These are phyloP conservation scores for Symbiodinium pilosum DNA, from an alignment of 73 alveolate species.

Conservation along the genomic window DNA sequence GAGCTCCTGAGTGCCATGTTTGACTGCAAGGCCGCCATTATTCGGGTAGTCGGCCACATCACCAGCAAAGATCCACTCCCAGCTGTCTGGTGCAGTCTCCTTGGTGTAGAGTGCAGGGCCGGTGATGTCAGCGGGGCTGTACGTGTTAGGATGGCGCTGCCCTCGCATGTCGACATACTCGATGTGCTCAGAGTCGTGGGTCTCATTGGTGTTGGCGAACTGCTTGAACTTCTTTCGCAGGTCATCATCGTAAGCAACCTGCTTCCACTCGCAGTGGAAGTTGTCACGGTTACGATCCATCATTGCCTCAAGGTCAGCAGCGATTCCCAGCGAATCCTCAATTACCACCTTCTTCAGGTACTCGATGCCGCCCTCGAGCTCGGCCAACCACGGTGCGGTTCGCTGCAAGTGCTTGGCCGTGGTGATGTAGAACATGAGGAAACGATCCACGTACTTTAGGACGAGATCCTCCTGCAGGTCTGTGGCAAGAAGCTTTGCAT, in stretches of 20 bases:
- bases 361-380: constrained; percentile 70
- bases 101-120: constrained; percentile 33
- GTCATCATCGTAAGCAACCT: constrained; percentile 50
- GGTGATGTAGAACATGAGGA: constrained; percentile 47
- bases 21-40: constrained; percentile 41
- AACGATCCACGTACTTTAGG: constrained; percentile 37
- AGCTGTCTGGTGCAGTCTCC: constrained; percentile 7
- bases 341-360: constrained; percentile 7
- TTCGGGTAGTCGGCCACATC: constrained; percentile 11
- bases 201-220: constrained; percentile 45
- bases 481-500: constrained; percentile 55
- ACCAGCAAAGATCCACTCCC: constrained; percentile 40
- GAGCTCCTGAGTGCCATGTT: constrained; percentile 23
- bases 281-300: constrained; percentile 4
- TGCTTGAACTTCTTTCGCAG: constrained; percentile 57
- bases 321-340: constrained; percentile 55
- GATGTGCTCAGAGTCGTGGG: constrained; percentile 48
- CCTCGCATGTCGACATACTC: constrained; percentile 65
- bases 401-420: constrained; percentile 91
- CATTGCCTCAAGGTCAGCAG: constrained; percentile 25
- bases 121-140: constrained; percentile 40
- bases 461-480: background rate
- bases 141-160: constrained; percentile 60
- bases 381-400: constrained; percentile 77
- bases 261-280: constrained; percentile 79